Evolutionary conservation across 2,329 filamentous ascomycete genomes (phyloP).

Genomic region (Botrytis cinerea): DNA sequence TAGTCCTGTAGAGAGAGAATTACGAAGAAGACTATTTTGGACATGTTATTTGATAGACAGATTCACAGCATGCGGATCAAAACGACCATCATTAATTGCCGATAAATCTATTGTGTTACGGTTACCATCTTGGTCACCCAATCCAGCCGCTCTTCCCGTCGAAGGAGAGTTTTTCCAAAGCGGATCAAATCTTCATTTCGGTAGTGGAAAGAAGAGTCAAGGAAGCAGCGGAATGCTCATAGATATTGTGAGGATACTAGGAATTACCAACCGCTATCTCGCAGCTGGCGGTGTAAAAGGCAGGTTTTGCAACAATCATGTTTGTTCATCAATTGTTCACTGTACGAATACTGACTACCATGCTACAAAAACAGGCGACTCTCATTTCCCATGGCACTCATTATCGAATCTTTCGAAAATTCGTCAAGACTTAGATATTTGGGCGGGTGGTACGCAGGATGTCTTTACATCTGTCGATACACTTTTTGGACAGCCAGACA

Average conservation of each 20-base stretch:
- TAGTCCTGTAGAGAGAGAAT: slow-evolving; percentile 70
- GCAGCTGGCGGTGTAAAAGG: slow-evolving; percentile 79
- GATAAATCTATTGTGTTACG: slow-evolving; percentile 76
- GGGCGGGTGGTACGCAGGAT: slow-evolving; percentile 79
- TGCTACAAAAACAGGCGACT: slow-evolving; percentile 59
- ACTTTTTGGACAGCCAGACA: slow-evolving; percentile 76
- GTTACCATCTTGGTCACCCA: slow-evolving; percentile 72
- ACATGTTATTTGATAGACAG: slow-evolving; percentile 83
- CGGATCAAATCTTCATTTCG: slow-evolving; percentile 71
- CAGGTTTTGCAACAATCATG: slow-evolving; percentile 12
- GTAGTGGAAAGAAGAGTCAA: slow-evolving; percentile 68
- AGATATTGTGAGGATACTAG: slow-evolving; percentile 79
- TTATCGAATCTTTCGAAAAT: slow-evolving; percentile 85
- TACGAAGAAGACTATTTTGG: slow-evolving; percentile 81
- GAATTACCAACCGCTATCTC: slow-evolving; percentile 80
- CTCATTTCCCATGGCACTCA: slow-evolving; percentile 88
- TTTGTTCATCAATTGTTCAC: neutral
- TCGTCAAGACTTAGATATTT: slow-evolving; percentile 79
- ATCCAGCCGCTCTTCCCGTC: slow-evolving; percentile 59
- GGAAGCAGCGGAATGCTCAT: slow-evolving; percentile 80
- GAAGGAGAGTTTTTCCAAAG: slow-evolving; percentile 82
- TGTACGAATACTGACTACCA: slow-evolving; percentile 19
- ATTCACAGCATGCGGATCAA: slow-evolving; percentile 80
- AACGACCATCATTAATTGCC: slow-evolving; percentile 75
- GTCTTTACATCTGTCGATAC: slow-evolving; percentile 74